A percentile compares a stretch with the other conserved stretches of the same genome.
phyloP scores from a whole-genome alignment of 345 rosid genomes.

The Dipteronia sinensis region DNA sequence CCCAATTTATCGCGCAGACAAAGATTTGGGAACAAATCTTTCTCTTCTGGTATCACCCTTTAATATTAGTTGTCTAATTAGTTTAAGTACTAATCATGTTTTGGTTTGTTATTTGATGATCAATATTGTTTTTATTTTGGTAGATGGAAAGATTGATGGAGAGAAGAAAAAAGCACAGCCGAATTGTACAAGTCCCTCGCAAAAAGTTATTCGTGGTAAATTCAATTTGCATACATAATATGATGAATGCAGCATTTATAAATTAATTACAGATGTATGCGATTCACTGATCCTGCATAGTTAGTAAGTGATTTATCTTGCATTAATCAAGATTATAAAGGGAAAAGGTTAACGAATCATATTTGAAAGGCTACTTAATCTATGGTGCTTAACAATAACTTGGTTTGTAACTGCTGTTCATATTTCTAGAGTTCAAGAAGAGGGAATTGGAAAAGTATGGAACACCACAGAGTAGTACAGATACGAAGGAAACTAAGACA shows the following conservation, averaged over 20 bases:
- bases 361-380: not conserved
- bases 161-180: slow-evolving; percentile 31
- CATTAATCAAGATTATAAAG: not conserved
- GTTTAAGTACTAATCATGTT: not conserved
- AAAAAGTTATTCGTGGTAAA: slow-evolving; percentile 65
- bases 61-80: not conserved
- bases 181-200: slow-evolving; percentile 54
- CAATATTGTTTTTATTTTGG: slow-evolving; percentile 3
- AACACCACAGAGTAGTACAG: slow-evolving; percentile 36
- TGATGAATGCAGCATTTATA: not conserved
- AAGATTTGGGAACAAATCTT: slow-evolving; percentile 43
- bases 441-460: slow-evolving; percentile 59
- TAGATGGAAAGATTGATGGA: slow-evolving; percentile 29
- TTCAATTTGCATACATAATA: slow-evolving; percentile 11
- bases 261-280: not conserved
- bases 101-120: not conserved
- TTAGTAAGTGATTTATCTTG: not conserved
- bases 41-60: slow-evolving; percentile 40
- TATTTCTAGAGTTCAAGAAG: slow-evolving; percentile 66
- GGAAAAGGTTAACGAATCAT: not conserved
- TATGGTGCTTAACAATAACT: not conserved
- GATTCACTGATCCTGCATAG: too few relatives aligned
- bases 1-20: slow-evolving; percentile 7
- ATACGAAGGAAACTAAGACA: slow-evolving; percentile 29
- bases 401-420: slow-evolving; percentile 17